Conservation (phyloP, 345 rosid genomes). For the Pistacia integerrima region DNA sequence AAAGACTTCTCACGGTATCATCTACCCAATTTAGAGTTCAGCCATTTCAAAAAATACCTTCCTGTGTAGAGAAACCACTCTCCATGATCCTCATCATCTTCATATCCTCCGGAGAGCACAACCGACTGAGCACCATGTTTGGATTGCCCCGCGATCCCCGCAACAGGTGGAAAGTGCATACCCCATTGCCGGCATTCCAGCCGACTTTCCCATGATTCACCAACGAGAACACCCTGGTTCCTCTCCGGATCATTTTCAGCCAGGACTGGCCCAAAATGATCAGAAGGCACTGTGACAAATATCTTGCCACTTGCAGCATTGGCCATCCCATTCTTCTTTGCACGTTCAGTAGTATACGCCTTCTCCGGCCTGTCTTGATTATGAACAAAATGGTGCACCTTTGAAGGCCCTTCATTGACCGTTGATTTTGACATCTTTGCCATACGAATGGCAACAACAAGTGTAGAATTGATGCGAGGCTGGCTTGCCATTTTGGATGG, state of each 20-base stretch:
- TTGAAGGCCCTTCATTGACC: slow-evolving; percentile 25
- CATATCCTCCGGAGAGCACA: slow-evolving; percentile 68
- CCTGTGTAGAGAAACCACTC: slow-evolving; percentile 87
- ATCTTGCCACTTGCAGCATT: slow-evolving; percentile 78
- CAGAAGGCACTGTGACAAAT: slow-evolving; percentile 56
- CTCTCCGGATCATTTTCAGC: slow-evolving; percentile 67
- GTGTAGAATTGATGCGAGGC: slow-evolving; percentile 55
- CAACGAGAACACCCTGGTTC: slow-evolving; percentile 69
- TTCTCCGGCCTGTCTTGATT: slow-evolving; percentile 59
- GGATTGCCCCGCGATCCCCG: slow-evolving; percentile 70
- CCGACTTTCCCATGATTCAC: slow-evolving; percentile 63
- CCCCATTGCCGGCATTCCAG: slow-evolving; percentile 77
- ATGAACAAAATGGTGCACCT: slow-evolving; percentile 42
- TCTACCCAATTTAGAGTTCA: neutral
- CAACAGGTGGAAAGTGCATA: slow-evolving; percentile 60
- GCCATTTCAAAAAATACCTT: slow-evolving; percentile 40
- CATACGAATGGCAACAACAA: slow-evolving; percentile 59
- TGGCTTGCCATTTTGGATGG: slow-evolving; percentile 54
- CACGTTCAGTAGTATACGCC: slow-evolving; percentile 62
- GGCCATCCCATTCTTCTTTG: slow-evolving; percentile 53
- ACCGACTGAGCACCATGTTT: slow-evolving; percentile 64
- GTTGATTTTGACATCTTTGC: slow-evolving; percentile 44
- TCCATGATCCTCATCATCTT: slow-evolving; percentile 82
- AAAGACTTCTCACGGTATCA: neutral
- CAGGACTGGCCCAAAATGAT: slow-evolving; percentile 71